phyloP scores from a whole-genome alignment of 2,329 filamentous ascomycete genomes.

The Blastomyces percursus region DNA sequence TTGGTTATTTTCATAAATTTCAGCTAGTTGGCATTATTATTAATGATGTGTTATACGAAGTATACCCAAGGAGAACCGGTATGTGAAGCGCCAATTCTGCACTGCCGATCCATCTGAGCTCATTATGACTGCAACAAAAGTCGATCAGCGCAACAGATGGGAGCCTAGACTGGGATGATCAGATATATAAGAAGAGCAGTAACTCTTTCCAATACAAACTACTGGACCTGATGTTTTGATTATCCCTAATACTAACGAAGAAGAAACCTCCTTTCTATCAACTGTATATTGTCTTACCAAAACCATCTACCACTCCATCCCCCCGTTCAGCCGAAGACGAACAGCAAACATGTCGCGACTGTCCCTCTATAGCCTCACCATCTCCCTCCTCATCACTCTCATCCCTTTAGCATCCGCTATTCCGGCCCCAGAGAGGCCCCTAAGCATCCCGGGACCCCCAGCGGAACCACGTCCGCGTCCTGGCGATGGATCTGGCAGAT shows the following conservation, averaged over 20 bases:
- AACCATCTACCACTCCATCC: neutral
- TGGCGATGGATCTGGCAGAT: slow-evolving; percentile 1
- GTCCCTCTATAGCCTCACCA: neutral
- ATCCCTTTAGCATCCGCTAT: neutral
- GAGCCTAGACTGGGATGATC: neutral
- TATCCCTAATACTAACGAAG: neutral
- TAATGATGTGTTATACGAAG: neutral
- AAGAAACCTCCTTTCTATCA: neutral
- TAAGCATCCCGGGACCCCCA: neutral
- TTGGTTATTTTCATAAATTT: neutral
- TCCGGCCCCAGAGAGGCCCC: neutral
- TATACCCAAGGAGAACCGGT: neutral
- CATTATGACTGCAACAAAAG: neutral
- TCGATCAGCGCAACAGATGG: neutral
- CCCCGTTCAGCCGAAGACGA: neutral
- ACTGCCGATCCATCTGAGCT: neutral
- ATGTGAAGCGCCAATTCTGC: neutral
- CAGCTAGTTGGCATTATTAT: neutral
- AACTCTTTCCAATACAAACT: neutral
- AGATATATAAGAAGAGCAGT: neutral
- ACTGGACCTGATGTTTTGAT: neutral
- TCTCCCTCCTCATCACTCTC: neutral
- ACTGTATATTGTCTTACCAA: neutral
- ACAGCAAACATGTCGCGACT: neutral
- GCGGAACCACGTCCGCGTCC: neutral